Percentiles rank a stretch among this genome's conserved stretches.
Conservation (phyloP, 2,329 filamentous ascomycete genomes). For the Ceratocystis cubensis region DNA sequence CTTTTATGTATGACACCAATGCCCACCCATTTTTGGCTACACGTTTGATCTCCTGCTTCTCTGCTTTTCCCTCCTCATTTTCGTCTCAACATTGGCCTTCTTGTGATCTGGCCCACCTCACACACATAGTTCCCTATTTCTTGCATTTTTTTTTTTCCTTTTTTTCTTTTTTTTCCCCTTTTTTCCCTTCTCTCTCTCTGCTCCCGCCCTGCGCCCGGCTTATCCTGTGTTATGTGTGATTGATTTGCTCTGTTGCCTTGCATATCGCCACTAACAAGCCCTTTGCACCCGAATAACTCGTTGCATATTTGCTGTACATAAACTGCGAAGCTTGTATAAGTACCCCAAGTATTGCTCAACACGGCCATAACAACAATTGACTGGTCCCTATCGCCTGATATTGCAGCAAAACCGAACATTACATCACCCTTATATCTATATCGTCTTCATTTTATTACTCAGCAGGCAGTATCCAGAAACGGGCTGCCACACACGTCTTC, state of each 20-base stretch:
- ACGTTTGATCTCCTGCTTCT: conserved; percentile 6
- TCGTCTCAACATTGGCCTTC: conserved; percentile 6
- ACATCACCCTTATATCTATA: too few relatives aligned
- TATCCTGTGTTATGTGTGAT: background rate
- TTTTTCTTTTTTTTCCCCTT: too few relatives aligned
- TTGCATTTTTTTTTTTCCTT: background rate
- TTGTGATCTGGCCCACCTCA: background rate
- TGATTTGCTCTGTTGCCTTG: background rate
- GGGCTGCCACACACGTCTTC: background rate
- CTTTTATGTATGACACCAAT: background rate
- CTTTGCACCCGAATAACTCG: background rate
- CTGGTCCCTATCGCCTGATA: too few relatives aligned
- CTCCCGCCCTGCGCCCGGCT: too few relatives aligned
- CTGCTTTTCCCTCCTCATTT: background rate
- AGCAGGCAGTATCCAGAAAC: background rate
- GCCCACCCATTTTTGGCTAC: background rate
- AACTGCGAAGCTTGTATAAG: too few relatives aligned
- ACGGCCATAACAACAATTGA: too few relatives aligned
- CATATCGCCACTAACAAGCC: background rate
- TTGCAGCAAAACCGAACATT: too few relatives aligned
- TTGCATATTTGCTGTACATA: background rate
- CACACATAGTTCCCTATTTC: background rate
- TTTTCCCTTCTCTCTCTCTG: background rate
- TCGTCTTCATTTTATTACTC: background rate
- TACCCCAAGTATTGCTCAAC: background rate